Conservation (phyloP, 106 monocot genomes). For the Cymbidium sinense region DNA sequence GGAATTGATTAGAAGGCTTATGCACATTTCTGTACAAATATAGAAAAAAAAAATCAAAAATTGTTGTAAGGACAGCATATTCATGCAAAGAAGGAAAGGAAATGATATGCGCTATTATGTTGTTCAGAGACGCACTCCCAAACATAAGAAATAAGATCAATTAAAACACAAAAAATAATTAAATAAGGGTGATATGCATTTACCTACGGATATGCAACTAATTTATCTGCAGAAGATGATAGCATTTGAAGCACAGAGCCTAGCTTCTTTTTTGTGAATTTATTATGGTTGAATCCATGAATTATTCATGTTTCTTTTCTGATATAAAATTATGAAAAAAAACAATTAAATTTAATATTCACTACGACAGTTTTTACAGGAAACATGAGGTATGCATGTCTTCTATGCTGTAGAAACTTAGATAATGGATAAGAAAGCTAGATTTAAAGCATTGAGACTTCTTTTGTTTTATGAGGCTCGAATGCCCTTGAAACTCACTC, state of each 20-base stretch:
- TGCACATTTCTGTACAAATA: not conserved
- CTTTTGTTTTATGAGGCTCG: not conserved
- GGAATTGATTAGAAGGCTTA: not conserved
- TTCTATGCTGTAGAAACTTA: not conserved
- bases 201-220: not conserved
- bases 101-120: not conserved
- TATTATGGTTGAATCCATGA: not conserved
- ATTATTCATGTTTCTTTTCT: not conserved
- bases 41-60: not conserved
- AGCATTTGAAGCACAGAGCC: not conserved
- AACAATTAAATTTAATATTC: not conserved
- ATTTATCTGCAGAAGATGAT: not conserved
- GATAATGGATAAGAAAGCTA: not conserved
- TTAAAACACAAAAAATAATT: not conserved
- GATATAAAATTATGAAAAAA: not conserved
- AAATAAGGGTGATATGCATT: not conserved
- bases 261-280: not conserved
- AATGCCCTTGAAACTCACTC: not conserved
- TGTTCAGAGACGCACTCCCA: not conserved
- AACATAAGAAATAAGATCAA: not conserved
- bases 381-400: not conserved
- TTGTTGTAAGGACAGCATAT: not conserved
- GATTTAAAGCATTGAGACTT: not conserved
- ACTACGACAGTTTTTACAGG: not conserved
- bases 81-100: not conserved